Base-by-base conservation (phyloP, 2,329 filamentous ascomycete species). In the Rhynchosporium secalis region DNA sequence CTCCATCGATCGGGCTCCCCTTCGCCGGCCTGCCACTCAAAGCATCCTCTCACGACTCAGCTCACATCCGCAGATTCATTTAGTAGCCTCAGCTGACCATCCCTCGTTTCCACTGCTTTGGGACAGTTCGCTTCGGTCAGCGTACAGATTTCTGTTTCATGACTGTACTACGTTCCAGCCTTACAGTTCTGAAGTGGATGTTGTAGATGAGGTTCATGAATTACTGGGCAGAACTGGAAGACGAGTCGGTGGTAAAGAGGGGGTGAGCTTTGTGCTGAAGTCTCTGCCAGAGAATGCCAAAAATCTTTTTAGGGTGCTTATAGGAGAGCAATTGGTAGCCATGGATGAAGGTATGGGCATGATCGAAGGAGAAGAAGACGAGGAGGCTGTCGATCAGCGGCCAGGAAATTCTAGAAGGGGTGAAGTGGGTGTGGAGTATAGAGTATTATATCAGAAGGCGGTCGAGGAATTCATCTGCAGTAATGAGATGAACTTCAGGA, bases 381-480 rank as follows among this genome's bases (percentile, higher is more conserved):
- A 86, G 63, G 82, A 83, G 40, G 81, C 71, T 52, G 64, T 72
- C 10, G 74, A 74, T 12, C 72, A 72, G 52, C 40, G 75, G 71
- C 38, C 66, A 62, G 31, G 59, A 56, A 51, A 66, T 67, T 28
- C 41, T 15, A 62, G 60, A 15, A 67, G 58, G 55, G 59, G 41
- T 55, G 77, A 80, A 31, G 71, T 85, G 2, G 92, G 90, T 0
- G 86, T 99, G 15, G 94, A 98, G 77, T 98, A 97, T 74, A 83
- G 92, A 28, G 88, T 92, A 69, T 76, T 99, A 67, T 99, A 98
- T 73, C 92, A 96, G 74, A 97, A 96, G 78, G 93, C 95, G 2
- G 89, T 94, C 4, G 93, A 97, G 76, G 92, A 96, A 73, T 98
- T 99, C 75, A 95, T 99, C 56, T 97, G 94, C 75, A 95, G 91